phyloP scores from a whole-genome alignment of 2,329 filamentous ascomycete species.

The Verticillium isaacii region DNA sequence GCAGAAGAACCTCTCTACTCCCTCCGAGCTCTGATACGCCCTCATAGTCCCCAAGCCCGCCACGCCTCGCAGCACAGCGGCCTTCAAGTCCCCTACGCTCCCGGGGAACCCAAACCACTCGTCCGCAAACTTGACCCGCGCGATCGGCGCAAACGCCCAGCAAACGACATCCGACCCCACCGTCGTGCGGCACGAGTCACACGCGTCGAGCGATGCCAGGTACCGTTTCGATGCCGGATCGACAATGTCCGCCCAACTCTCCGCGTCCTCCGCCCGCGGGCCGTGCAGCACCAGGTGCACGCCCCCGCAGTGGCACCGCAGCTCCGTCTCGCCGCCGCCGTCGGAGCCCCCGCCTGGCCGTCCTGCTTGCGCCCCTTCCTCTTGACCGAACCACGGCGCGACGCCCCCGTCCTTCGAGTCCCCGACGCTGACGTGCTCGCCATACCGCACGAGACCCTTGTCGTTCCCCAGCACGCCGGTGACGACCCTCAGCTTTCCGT shows the following conservation, averaged over 20 bases:
- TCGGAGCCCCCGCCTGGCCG: not conserved
- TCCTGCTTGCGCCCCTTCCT: too few species aligned
- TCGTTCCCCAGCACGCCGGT: constrained; percentile 32
- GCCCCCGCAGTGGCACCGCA: constrained; percentile 42
- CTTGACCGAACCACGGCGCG: constrained; percentile 33
- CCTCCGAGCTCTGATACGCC: constrained; percentile 36
- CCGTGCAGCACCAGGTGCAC: constrained; percentile 34
- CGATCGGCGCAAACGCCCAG: constrained; percentile 38
- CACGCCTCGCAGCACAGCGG: constrained; percentile 21
- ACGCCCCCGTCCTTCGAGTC: constrained; percentile 50
- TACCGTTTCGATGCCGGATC: constrained; percentile 36
- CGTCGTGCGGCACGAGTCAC: constrained; percentile 40
- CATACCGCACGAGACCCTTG: constrained; percentile 24
- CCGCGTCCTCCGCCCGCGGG: constrained; percentile 14
- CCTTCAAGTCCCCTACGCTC: constrained; percentile 24
- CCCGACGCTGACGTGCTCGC: constrained; percentile 36
- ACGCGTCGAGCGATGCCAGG: constrained; percentile 35
- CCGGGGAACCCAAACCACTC: constrained; percentile 20
- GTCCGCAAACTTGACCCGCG: constrained; percentile 23
- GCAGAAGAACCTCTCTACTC: constrained; percentile 45
- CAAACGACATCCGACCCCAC: constrained; percentile 36
- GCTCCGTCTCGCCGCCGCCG: constrained; percentile 19
- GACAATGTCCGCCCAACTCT: constrained; percentile 33
- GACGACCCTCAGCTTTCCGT: constrained; percentile 24
- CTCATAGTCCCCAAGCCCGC: constrained; percentile 33